A percentile compares a stretch with the other conserved stretches of the same genome.
Evolutionary conservation across 2,329 filamentous ascomycete genomes (phyloP).

Genomic region (Xylaria sp.): DNA sequence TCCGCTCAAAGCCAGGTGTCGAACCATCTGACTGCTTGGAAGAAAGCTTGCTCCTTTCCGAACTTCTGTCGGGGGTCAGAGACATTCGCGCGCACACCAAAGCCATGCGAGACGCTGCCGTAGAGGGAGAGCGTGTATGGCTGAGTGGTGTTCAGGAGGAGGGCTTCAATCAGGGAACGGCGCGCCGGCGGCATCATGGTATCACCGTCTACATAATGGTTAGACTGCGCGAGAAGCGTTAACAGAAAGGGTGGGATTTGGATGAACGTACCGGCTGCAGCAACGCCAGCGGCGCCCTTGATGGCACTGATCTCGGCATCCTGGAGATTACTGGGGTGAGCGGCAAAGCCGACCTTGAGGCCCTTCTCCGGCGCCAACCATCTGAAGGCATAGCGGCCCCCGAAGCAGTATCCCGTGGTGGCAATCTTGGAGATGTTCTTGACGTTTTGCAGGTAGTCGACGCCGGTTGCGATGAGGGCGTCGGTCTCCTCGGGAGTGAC

Average conservation of each 20-base stretch:
- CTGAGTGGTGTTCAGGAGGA: constrained; percentile 63
- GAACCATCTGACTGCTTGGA: constrained; percentile 81
- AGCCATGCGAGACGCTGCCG: constrained; percentile 76
- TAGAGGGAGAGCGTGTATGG: constrained; percentile 78
- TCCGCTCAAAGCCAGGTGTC: constrained; percentile 58
- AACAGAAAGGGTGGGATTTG: neutral
- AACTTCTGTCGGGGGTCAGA: constrained; percentile 65
- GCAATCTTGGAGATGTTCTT: constrained; percentile 65
- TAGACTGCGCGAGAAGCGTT: constrained; percentile 5
- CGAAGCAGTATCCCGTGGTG: constrained; percentile 73
- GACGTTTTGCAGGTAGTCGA: constrained; percentile 59
- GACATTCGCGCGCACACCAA: constrained; percentile 74
- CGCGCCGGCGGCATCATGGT: constrained; percentile 66
- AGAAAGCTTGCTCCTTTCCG: constrained; percentile 82
- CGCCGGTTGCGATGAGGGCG: constrained; percentile 58
- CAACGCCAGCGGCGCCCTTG: constrained; percentile 67
- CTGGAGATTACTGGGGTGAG: constrained; percentile 72
- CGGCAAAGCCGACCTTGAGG: constrained; percentile 69
- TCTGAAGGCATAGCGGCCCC: constrained; percentile 67
- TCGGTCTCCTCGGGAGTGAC: constrained; percentile 58
- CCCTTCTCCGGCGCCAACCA: constrained; percentile 62
- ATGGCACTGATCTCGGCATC: constrained; percentile 69
- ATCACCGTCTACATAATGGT: constrained; percentile 62
- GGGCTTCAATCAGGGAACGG: constrained; percentile 67
- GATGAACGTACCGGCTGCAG: constrained; percentile 66